Conservation (phyloP, 129 eudicot species). For the Erigeron canadensis region DNA sequence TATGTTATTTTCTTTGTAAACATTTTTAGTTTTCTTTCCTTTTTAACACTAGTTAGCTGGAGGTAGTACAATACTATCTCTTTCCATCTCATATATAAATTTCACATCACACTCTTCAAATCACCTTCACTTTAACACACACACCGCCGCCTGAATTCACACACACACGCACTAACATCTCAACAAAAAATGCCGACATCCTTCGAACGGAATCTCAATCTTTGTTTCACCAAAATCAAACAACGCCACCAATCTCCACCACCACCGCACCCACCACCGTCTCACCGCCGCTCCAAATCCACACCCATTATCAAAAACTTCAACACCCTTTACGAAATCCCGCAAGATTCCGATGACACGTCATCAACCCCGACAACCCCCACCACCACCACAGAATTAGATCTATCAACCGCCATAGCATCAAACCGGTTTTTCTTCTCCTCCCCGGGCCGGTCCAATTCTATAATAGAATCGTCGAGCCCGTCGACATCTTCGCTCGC, state of each 20-base stretch:
- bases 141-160: neutral
- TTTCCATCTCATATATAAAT: too few species aligned
- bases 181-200: conserved; percentile 51
- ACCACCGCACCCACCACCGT: conserved; percentile 33
- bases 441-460: conserved; percentile 89
- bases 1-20: too few species aligned
- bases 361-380: conserved; percentile 33
- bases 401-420: conserved; percentile 64
- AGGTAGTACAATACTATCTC: too few species aligned
- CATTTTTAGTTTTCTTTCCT: too few species aligned
- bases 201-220: conserved; percentile 55
- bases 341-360: conserved; percentile 30
- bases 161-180: neutral
- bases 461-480: conserved; percentile 70
- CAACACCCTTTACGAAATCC: conserved; percentile 70
- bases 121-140: conserved; percentile 4
- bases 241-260: conserved; percentile 39
- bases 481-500: conserved; percentile 43
- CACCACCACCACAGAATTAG: conserved; percentile 39
- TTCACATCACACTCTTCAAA: neutral
- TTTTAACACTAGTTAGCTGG: too few species aligned
- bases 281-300: conserved; percentile 28
- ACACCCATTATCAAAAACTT: conserved; percentile 55
- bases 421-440: conserved; percentile 93
- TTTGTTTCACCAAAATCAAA: conserved; percentile 67